These are phyloP conservation scores for Debaryomyces maramus DNA, from an alignment of 805 yeast species.

Conservation along the genomic window DNA sequence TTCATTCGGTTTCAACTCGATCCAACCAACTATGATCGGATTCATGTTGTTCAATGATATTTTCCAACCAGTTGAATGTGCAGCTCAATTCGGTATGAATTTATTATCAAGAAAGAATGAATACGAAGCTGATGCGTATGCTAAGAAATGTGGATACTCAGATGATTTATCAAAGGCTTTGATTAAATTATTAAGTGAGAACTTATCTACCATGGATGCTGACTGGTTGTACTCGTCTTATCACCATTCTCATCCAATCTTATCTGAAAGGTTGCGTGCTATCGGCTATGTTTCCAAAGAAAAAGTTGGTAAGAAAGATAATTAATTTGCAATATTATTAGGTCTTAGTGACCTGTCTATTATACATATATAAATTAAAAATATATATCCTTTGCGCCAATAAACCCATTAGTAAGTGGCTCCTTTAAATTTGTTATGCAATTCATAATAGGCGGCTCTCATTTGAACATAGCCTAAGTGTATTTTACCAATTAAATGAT, in stretches of 20 bases:
- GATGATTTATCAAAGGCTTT: conserved; percentile 68
- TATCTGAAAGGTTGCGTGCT: conserved; percentile 84
- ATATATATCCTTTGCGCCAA: not conserved
- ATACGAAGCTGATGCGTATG: conserved; percentile 90
- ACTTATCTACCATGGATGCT: conserved; percentile 82
- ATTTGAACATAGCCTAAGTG: conserved; percentile 81
- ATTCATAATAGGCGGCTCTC: conserved; percentile 53
- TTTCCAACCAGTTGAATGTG: conserved; percentile 72
- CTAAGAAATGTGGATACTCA: conserved; percentile 71
- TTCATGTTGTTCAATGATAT: conserved; percentile 77
- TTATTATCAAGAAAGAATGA: conserved; percentile 81
- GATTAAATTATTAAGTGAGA: conserved; percentile 74
- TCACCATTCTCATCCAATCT: conserved; percentile 87
- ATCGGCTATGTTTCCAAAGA: conserved; percentile 51
- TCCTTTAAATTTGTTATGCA: conserved; percentile 20
- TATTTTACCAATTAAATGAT: conserved; percentile 74
- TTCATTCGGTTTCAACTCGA: conserved; percentile 69
- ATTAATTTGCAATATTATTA: conserved; percentile 1
- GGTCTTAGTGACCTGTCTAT: not conserved
- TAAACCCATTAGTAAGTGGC: conserved; percentile 1
- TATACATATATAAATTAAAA: conserved; percentile 1
- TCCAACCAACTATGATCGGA: conserved; percentile 77
- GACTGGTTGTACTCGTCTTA: conserved; percentile 89
- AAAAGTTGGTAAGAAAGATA: conserved; percentile 27
- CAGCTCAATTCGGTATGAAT: conserved; percentile 65